Percentiles rank a stretch among this genome's conserved stretches.
phyloP scores from a whole-genome alignment of 192 early-diverging fungal genomes.

The Mortierella alpina region DNA sequence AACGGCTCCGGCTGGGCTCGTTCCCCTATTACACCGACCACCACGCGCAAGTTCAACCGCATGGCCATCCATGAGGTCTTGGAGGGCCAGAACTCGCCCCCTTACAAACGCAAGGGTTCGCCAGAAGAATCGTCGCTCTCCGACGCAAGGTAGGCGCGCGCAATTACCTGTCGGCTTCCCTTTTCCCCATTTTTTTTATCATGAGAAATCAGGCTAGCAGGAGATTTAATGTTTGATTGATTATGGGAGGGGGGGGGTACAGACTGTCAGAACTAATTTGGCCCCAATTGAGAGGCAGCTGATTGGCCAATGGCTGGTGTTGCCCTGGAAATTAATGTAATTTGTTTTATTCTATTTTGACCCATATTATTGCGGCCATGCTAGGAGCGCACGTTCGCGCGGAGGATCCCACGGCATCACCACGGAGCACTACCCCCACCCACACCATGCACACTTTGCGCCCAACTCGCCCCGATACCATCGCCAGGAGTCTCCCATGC shows the following conservation, averaged over 20 bases:
- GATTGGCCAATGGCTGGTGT: too few species aligned
- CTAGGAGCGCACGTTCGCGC: neutral
- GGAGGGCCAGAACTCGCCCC: constrained; percentile 25
- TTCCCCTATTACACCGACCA: constrained; percentile 48
- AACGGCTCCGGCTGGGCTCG: constrained; percentile 12
- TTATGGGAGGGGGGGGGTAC: neutral
- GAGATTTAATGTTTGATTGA: neutral
- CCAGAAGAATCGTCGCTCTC: constrained; percentile 36
- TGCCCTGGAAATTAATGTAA: too few species aligned
- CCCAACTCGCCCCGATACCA: constrained; percentile 27
- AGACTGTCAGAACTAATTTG: constrained; percentile 1
- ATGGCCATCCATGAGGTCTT: constrained; percentile 55
- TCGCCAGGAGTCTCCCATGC: constrained; percentile 52
- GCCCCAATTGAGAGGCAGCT: too few species aligned
- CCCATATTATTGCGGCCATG: neutral
- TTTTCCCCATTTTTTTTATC: neutral
- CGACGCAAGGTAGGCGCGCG: constrained; percentile 30
- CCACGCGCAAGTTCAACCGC: constrained; percentile 44
- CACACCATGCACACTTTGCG: constrained; percentile 19
- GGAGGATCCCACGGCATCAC: neutral
- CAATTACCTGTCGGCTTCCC: neutral
- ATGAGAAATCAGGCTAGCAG: neutral
- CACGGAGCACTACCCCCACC: constrained; percentile 1
- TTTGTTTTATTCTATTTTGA: too few species aligned
- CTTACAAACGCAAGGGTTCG: constrained; percentile 52